phyloP scores from a whole-genome alignment of 345 rosid genomes.

The Rhodamnia rubescens region DNA sequence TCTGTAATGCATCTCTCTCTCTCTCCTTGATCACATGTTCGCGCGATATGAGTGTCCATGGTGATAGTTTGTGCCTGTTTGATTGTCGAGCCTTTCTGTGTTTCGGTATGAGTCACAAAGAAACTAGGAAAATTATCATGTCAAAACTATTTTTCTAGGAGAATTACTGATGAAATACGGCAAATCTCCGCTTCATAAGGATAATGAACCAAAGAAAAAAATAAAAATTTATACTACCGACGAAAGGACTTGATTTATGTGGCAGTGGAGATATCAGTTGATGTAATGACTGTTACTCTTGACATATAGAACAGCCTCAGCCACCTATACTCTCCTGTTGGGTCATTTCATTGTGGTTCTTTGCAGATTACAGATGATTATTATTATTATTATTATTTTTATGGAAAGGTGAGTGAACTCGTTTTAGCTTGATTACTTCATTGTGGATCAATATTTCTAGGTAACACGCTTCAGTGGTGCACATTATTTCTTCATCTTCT shows the following conservation, averaged over 20 bases:
- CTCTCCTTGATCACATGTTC: neutral
- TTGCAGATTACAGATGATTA: neutral
- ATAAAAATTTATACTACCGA: neutral
- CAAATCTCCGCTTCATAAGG: neutral
- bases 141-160: neutral
- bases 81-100: neutral
- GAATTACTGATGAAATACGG: neutral
- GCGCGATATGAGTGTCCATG: neutral
- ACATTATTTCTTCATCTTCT: neutral
- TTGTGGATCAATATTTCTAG: neutral
- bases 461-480: neutral
- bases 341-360: neutral
- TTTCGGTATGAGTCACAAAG: no score
- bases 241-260: neutral
- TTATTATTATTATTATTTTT: neutral
- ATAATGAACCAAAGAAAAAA: neutral
- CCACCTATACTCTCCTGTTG: neutral
- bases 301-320: neutral
- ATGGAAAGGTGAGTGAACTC: neutral
- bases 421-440: neutral
- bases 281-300: neutral
- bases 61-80: neutral
- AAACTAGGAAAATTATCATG: neutral
- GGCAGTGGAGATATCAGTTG: neutral
- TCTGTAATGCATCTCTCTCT: slow-evolving; percentile 25